These are phyloP conservation scores for Aspergillus biplanus DNA, from an alignment of 495 filamentous ascomycete genomes.

Conservation along the genomic window DNA sequence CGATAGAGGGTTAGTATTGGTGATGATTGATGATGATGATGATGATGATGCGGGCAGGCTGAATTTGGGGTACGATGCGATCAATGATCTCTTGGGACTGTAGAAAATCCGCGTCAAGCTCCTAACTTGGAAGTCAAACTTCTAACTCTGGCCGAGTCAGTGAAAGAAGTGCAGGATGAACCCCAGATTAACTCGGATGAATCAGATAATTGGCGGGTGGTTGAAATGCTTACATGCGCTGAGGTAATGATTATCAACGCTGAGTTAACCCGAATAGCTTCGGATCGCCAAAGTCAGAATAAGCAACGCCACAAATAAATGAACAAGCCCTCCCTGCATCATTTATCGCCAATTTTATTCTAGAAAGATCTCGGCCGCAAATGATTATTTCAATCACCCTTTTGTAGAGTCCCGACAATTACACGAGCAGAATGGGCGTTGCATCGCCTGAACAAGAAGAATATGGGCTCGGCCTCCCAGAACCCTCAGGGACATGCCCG, in stretches of 20 bases:
- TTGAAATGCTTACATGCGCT: background rate
- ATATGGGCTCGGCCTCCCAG: background rate
- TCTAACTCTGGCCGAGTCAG: too few species aligned
- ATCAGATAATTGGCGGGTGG: too few species aligned
- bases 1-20: too few species aligned
- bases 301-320: background rate
- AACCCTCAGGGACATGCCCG: background rate
- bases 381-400: background rate
- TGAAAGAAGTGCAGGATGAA: too few species aligned
- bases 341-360: too few species aligned
- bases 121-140: too few species aligned
- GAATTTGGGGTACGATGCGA: too few species aligned
- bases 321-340: background rate
- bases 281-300: background rate
- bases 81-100: too few species aligned
- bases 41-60: too few species aligned
- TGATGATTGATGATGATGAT: too few species aligned
- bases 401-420: background rate
- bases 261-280: background rate
- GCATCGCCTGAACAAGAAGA: background rate
- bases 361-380: background rate
- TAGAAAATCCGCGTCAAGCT: too few species aligned
- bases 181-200: too few species aligned
- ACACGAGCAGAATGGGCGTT: background rate
- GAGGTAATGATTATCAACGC: slow-evolving; percentile 5